Percentiles rank a stretch among this genome's conserved stretches.
phyloP scores from a whole-genome alignment of 2,329 filamentous ascomycete genomes.

The Apiospora sp. region DNA sequence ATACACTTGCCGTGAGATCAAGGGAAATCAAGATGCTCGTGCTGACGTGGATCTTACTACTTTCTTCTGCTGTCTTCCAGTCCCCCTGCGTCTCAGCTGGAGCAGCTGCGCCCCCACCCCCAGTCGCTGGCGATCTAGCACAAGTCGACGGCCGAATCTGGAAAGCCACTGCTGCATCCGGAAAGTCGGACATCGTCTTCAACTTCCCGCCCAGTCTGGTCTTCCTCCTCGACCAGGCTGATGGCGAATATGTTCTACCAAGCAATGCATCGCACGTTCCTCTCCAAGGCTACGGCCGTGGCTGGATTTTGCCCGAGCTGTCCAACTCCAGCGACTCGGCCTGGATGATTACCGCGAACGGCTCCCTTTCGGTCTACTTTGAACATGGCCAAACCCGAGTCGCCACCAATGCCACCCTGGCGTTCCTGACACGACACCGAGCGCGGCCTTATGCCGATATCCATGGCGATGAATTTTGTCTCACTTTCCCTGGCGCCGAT shows the following conservation, averaged over 20 bases:
- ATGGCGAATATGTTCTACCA: slow-evolving; percentile 8
- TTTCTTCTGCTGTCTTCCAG: not conserved
- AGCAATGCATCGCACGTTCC: slow-evolving; percentile 13
- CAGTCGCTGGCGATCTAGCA: not conserved
- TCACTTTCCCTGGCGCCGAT: slow-evolving; percentile 25
- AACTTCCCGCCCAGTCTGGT: slow-evolving; percentile 7
- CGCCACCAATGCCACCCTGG: not conserved
- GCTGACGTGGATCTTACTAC: not conserved
- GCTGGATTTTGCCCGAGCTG: slow-evolving; percentile 5
- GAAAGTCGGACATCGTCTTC: slow-evolving; percentile 7
- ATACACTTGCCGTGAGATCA: not conserved
- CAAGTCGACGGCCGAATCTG: slow-evolving; percentile 3
- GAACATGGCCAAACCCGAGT: not conserved
- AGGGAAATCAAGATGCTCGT: not conserved
- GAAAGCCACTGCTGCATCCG: slow-evolving; percentile 12
- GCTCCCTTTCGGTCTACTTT: not conserved
- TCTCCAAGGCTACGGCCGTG: slow-evolving; percentile 11
- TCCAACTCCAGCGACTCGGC: slow-evolving; percentile 20
- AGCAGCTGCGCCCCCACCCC: not conserved
- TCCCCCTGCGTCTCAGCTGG: not conserved
- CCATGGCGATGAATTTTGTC: slow-evolving; percentile 25
- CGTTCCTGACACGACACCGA: slow-evolving; percentile 16
- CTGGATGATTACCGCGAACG: slow-evolving; percentile 4
- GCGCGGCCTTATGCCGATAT: slow-evolving; percentile 28
- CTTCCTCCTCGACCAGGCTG: not conserved